phyloP scores from a whole-genome alignment of 1,284 basidiomycete species.

The Sporisorium reilianum region DNA sequence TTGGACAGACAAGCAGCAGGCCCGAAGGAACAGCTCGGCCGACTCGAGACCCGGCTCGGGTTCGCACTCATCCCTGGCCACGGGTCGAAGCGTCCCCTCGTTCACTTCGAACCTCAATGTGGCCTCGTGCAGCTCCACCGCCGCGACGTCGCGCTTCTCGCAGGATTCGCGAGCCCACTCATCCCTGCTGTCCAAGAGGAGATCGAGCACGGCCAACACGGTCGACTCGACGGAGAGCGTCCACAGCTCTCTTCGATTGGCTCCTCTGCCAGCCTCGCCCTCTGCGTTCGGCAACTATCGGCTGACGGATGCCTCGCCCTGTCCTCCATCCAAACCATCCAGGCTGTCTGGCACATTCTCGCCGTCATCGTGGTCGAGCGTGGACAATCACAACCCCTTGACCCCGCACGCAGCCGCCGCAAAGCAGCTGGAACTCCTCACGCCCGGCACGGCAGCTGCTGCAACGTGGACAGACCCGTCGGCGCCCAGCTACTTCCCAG shows the following conservation, averaged over 20 bases:
- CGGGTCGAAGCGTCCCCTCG: slow-evolving; percentile 20
- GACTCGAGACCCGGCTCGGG: slow-evolving; percentile 12
- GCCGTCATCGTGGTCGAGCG: slow-evolving; percentile 19
- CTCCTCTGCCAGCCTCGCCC: slow-evolving; percentile 26
- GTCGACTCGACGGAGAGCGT: slow-evolving; percentile 21
- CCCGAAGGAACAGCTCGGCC: slow-evolving; percentile 19
- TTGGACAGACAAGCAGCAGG: slow-evolving; percentile 13
- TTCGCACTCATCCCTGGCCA: slow-evolving; percentile 28
- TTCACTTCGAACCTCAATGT: slow-evolving; percentile 10
- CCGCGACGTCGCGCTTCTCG: slow-evolving; percentile 29
- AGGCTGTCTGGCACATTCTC: slow-evolving; percentile 1
- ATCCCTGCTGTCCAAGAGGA: slow-evolving; percentile 33
- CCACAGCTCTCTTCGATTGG: slow-evolving; percentile 20
- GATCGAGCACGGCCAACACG: slow-evolving; percentile 17
- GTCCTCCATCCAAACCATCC: neutral
- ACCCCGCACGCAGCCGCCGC: slow-evolving; percentile 19
- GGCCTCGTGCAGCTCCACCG: slow-evolving; percentile 19
- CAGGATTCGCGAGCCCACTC: slow-evolving; percentile 31
- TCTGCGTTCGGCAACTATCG: slow-evolving; percentile 41
- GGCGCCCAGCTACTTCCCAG: slow-evolving; percentile 43
- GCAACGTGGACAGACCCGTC: slow-evolving; percentile 52
- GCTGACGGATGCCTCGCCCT: slow-evolving; percentile 14
- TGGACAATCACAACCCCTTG: slow-evolving; percentile 24
- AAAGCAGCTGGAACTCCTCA: slow-evolving; percentile 18
- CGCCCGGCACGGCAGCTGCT: slow-evolving; percentile 46